These are phyloP conservation scores for Chytridium lagenaria DNA, from an alignment of 371 early-diverging fungal genomes.

Conservation along the genomic window DNA sequence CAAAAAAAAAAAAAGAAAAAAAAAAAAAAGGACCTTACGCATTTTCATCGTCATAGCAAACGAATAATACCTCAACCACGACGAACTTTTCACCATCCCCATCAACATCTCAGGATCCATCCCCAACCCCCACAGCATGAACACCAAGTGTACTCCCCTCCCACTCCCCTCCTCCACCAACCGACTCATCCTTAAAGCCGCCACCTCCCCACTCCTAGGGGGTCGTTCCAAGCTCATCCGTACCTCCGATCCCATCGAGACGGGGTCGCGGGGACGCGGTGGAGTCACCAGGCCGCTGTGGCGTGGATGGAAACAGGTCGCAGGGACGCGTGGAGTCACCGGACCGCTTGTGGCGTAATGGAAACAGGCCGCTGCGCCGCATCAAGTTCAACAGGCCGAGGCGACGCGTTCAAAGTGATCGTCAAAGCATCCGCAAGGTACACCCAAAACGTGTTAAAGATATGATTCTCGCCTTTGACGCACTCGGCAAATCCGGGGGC, in stretches of 20 bases:
- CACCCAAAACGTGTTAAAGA: slow-evolving; percentile 18
- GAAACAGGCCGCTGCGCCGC: too few relatives aligned
- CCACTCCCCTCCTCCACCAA: slow-evolving; percentile 14
- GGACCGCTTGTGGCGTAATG: too few relatives aligned
- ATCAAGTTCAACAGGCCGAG: too few relatives aligned
- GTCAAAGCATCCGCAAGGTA: background rate
- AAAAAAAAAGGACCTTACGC: background rate
- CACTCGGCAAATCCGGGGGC: slow-evolving; percentile 29
- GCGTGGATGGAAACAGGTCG: too few relatives aligned
- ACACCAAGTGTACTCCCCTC: background rate
- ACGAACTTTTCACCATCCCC: background rate
- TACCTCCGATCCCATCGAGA: too few relatives aligned
- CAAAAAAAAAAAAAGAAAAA: background rate
- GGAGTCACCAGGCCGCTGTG: too few relatives aligned
- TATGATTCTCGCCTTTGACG: slow-evolving; percentile 21
- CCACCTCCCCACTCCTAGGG: too few relatives aligned
- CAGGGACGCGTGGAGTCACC: too few relatives aligned
- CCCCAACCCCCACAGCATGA: background rate
- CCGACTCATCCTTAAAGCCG: too few relatives aligned
- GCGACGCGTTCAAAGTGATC: background rate
- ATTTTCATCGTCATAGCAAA: slow-evolving; percentile 13
- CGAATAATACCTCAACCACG: slow-evolving; percentile 16
- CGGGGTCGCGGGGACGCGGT: too few relatives aligned
- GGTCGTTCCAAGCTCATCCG: too few relatives aligned
- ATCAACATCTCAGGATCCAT: background rate